phyloP scores from a whole-genome alignment of 2,329 filamentous ascomycete genomes.

The Chaetomium olivaceum region DNA sequence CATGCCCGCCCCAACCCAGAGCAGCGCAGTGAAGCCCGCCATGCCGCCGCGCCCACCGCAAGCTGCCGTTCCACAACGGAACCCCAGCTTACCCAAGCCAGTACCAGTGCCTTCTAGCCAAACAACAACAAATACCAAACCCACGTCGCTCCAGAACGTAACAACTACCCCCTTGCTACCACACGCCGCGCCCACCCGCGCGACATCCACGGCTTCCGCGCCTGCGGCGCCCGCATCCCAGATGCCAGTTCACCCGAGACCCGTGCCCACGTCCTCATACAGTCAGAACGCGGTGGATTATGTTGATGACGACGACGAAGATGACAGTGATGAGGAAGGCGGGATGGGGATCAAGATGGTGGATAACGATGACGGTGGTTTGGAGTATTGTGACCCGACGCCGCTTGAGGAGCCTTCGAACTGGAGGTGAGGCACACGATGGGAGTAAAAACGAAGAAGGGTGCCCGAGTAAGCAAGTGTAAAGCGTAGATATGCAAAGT shows the following conservation, averaged over 20 bases:
- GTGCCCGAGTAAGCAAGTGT: not conserved
- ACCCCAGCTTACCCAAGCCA: not conserved
- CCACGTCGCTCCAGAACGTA: not conserved
- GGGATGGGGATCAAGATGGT: constrained; percentile 31
- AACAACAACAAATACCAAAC: not conserved
- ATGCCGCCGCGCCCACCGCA: not conserved
- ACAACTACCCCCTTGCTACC: not conserved
- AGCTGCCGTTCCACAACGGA: not conserved
- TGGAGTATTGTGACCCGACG: constrained; percentile 28
- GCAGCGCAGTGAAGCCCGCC: not conserved
- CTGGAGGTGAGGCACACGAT: not conserved
- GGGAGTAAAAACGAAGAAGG: not conserved
- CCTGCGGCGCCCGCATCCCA: not conserved
- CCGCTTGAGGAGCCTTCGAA: constrained; percentile 22
- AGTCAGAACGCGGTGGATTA: not conserved
- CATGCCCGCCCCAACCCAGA: not conserved
- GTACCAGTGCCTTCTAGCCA: not conserved
- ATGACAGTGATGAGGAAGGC: constrained; percentile 21
- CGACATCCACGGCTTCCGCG: not conserved
- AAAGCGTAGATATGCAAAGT: not conserved
- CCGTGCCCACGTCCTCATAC: constrained; percentile 16
- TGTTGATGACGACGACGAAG: constrained; percentile 11
- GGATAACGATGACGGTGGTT: constrained; percentile 28
- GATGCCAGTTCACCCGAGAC: not conserved
- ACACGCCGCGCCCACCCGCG: not conserved